These are phyloP conservation scores for Vaccinium vitisidaea DNA, from an alignment of 148 eudicot genomes.

Conservation along the genomic window DNA sequence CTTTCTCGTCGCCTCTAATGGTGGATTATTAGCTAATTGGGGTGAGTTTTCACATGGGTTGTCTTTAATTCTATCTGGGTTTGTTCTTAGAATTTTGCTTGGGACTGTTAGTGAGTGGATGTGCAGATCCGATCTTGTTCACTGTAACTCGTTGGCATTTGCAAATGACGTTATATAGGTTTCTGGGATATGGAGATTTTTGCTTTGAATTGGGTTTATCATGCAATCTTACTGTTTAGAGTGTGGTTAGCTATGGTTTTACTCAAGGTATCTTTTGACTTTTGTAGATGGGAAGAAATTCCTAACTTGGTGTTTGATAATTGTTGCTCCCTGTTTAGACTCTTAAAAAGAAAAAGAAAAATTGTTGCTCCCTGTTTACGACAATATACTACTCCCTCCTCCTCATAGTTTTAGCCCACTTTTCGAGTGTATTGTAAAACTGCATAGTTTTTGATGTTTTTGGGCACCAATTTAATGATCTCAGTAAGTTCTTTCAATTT, in stretches of 20 bases:
- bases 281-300: conserved; percentile 7
- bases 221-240: background rate
- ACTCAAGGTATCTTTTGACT: conserved; percentile 2
- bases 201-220: conserved; percentile 7
- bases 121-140: background rate
- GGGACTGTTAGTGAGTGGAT: conserved; percentile 8
- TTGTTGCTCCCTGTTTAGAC: background rate
- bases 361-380: too few relatives aligned
- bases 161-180: conserved; percentile 12
- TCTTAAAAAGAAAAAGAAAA: too few relatives aligned
- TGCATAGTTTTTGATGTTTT: too few relatives aligned
- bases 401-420: too few relatives aligned
- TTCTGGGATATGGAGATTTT: background rate
- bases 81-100: background rate
- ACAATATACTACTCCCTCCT: too few relatives aligned
- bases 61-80: conserved; percentile 12
- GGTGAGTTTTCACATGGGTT: conserved; percentile 24
- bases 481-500: too few relatives aligned
- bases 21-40: conserved; percentile 10
- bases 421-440: too few relatives aligned
- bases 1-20: background rate
- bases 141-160: background rate
- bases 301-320: background rate
- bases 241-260: conserved; percentile 6
- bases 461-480: too few relatives aligned